Conservation (phyloP, 2,329 filamentous ascomycete genomes). For the Sphaerulina musiva region DNA sequence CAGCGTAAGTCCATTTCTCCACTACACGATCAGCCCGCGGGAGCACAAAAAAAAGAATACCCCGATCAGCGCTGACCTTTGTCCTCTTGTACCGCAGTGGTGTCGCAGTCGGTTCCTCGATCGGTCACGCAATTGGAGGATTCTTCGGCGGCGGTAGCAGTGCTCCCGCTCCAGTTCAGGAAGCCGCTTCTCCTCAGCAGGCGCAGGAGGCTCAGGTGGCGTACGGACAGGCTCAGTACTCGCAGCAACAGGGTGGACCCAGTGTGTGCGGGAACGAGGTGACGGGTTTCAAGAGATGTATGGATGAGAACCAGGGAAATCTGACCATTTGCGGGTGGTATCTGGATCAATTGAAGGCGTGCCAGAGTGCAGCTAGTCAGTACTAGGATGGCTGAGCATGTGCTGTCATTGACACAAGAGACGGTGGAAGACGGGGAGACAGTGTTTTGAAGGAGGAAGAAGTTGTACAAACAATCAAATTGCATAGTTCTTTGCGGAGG, state of each 20-base stretch:
- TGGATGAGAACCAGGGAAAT: constrained; percentile 91
- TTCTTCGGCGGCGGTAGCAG: constrained; percentile 69
- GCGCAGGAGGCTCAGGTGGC: constrained; percentile 20
- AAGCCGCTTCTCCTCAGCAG: constrained; percentile 42
- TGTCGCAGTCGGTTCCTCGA: constrained; percentile 90
- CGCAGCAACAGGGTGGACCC: constrained; percentile 30
- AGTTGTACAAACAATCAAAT: background rate
- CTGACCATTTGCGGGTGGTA: constrained; percentile 98
- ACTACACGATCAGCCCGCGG: background rate
- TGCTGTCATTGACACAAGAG: background rate
- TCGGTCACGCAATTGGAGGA: constrained; percentile 90
- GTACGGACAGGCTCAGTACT: constrained; percentile 3
- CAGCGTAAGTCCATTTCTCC: constrained; percentile 62
- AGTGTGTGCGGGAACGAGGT: constrained; percentile 66
- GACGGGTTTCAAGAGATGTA: constrained; percentile 83
- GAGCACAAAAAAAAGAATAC: too few species aligned
- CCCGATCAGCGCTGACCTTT: constrained; percentile 16
- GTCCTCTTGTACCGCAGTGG: constrained; percentile 53
- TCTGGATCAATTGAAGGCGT: constrained; percentile 70
- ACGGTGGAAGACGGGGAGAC: background rate
- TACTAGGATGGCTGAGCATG: constrained; percentile 35
- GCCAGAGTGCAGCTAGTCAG: constrained; percentile 43
- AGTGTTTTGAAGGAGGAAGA: background rate
- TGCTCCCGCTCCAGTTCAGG: constrained; percentile 35
- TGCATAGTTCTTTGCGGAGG: background rate